Evolutionary conservation across 2,329 filamentous ascomycete species (phyloP).

Genomic region (Talaromyces sp.): DNA sequence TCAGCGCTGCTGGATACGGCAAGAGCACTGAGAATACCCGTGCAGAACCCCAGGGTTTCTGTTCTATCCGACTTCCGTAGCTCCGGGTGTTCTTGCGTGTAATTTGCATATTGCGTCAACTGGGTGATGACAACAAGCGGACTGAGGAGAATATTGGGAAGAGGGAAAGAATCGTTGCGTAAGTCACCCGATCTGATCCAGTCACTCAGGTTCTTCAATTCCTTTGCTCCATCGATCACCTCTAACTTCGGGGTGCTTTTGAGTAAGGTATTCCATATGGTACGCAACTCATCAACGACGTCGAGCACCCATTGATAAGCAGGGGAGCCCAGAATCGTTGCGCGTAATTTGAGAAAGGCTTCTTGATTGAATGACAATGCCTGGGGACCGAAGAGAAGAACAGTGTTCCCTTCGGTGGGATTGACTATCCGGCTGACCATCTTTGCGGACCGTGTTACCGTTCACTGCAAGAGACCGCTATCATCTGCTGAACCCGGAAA

Average conservation of each 20-base stretch:
- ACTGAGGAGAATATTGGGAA: neutral
- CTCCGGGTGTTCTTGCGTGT: neutral
- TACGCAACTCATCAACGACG: neutral
- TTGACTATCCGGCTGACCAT: constrained; percentile 23
- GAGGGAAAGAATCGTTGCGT: neutral
- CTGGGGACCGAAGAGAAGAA: constrained; percentile 5
- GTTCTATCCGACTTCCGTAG: neutral
- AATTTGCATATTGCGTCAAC: neutral
- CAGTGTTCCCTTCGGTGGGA: neutral
- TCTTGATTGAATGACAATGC: constrained; percentile 4
- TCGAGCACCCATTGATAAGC: neutral
- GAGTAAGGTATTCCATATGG: neutral
- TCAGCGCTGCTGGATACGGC: constrained; percentile 35
- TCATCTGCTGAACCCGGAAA: neutral
- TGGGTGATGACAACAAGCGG: neutral
- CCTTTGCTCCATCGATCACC: neutral
- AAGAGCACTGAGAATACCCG: neutral
- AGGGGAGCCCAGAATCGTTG: neutral
- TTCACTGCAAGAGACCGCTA: neutral
- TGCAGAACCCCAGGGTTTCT: neutral
- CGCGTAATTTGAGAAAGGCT: neutral
- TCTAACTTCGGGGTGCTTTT: neutral
- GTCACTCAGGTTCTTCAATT: neutral
- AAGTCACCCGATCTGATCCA: neutral
- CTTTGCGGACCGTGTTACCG: constrained; percentile 35